phyloP scores from a whole-genome alignment of 306 rosid species.

The Castanopsis chinensis region DNA sequence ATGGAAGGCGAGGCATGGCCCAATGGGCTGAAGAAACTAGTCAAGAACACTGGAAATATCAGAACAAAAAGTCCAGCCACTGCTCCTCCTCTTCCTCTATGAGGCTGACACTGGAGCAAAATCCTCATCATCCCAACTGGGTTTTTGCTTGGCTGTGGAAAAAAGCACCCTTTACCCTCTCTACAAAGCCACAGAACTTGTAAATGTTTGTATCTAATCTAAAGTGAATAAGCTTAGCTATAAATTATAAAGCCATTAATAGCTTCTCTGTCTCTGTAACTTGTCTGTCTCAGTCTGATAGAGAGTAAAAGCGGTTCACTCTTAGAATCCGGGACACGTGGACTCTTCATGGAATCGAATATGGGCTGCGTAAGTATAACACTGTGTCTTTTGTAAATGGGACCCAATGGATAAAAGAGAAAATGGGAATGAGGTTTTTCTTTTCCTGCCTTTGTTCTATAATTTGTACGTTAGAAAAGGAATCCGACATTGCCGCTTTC shows the following conservation, averaged over 20 bases:
- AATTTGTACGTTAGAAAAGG: constrained; percentile 22
- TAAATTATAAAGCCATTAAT: neutral
- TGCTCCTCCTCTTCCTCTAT: constrained; percentile 37
- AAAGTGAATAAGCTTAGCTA: neutral
- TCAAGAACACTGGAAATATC: constrained; percentile 54
- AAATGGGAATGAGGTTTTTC: constrained; percentile 14
- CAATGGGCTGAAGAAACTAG: constrained; percentile 65
- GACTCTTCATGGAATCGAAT: constrained; percentile 35
- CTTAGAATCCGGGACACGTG: constrained; percentile 60
- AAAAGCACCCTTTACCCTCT: too few species aligned
- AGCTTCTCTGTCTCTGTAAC: constrained; percentile 28
- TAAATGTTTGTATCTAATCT: neutral
- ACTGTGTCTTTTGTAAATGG: constrained; percentile 44
- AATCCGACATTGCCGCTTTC: neutral
- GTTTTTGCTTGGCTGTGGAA: constrained; percentile 7
- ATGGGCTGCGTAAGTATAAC: neutral
- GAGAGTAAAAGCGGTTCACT: constrained; percentile 12
- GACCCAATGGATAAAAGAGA: constrained; percentile 30
- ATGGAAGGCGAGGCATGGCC: constrained; percentile 55
- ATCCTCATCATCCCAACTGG: constrained; percentile 39
- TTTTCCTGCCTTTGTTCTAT: neutral
- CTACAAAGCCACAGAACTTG: neutral
- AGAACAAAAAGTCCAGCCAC: constrained; percentile 46
- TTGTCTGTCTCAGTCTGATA: neutral
- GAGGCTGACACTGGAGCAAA: constrained; percentile 28